A percentile compares a stretch with the other conserved stretches of the same genome.
Conservation (phyloP, 208 protist genomes). For the Borovskyia barvae region DNA sequence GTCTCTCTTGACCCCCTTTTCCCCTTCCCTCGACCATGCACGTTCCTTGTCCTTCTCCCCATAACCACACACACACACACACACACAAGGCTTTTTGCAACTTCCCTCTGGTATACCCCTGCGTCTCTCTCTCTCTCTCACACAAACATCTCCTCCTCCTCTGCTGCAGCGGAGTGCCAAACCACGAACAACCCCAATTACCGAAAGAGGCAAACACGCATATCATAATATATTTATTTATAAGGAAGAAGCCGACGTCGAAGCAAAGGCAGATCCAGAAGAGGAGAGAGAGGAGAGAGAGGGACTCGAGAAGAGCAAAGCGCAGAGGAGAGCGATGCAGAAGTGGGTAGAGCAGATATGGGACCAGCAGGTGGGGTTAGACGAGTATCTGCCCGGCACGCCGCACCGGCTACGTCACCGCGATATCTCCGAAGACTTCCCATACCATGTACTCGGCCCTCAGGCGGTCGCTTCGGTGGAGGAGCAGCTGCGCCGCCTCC, state of each 20-base stretch:
- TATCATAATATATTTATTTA: no score
- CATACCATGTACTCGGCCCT: conserved; percentile 33
- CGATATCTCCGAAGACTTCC: conserved; percentile 28
- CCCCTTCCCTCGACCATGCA: neutral
- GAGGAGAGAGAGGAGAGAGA: conserved; percentile 6
- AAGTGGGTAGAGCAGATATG: conserved; percentile 14
- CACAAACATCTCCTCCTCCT: no score
- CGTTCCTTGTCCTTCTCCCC: neutral
- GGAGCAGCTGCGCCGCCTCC: conserved; percentile 1
- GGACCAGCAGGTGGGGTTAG: conserved; percentile 42
- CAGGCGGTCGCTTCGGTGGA: conserved; percentile 5
- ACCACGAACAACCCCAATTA: no score
- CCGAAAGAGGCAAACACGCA: no score
- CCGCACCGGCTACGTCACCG: conserved; percentile 9
- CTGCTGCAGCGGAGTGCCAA: no score
- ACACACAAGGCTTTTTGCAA: no score
- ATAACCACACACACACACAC: conserved; percentile 4
- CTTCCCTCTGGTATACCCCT: no score
- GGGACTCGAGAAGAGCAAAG: conserved; percentile 9
- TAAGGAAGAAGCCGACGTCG: no score
- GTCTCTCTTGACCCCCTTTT: neutral
- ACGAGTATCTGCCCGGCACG: conserved; percentile 62
- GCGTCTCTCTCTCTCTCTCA: no score
- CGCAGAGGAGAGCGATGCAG: no score
- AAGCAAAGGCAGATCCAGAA: no score